These are phyloP conservation scores for Chimonanthus salicifolius DNA, from an alignment of 164 flowering plant genomes.

Conservation along the genomic window DNA sequence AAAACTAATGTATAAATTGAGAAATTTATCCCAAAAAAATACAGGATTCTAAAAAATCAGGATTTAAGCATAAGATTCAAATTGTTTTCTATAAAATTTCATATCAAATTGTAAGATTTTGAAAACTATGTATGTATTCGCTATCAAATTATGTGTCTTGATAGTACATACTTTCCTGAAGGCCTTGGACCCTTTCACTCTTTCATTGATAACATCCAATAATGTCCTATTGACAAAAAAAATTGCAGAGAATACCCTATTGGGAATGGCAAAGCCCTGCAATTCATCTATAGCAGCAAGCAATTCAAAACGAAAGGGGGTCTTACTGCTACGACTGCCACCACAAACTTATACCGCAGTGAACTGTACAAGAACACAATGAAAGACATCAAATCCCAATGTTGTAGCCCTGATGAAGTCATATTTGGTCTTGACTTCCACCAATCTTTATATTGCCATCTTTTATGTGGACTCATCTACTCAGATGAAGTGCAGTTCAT, in stretches of 20 bases:
- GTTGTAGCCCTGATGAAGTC: slow-evolving; percentile 92
- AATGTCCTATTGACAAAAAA: no score
- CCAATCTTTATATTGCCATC: slow-evolving; percentile 80
- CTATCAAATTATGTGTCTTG: no score
- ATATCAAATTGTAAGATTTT: no score
- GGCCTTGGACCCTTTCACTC: no score
- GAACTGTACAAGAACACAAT: slow-evolving; percentile 48
- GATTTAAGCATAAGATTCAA: no score
- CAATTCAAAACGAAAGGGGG: slow-evolving; percentile 76
- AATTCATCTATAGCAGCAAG: slow-evolving; percentile 82
- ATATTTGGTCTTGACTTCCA: slow-evolving; percentile 77
- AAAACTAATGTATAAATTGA: no score
- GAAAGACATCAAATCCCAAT: slow-evolving; percentile 47
- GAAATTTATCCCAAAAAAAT: no score
- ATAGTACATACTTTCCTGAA: no score
- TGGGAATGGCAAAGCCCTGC: slow-evolving; percentile 71
- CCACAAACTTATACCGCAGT: slow-evolving; percentile 68
- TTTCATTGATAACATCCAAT: no score
- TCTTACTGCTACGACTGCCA: slow-evolving; percentile 65
- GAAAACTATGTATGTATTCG: no score
- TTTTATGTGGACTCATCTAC: slow-evolving; percentile 72
- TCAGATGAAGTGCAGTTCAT: slow-evolving; percentile 64
- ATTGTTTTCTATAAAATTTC: no score
- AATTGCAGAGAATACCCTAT: slow-evolving; percentile 66
- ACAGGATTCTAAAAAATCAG: no score